These are phyloP conservation scores for Skeletonema marinoi DNA, from an alignment of 108 stramenopile genomes.

Conservation along the genomic window DNA sequence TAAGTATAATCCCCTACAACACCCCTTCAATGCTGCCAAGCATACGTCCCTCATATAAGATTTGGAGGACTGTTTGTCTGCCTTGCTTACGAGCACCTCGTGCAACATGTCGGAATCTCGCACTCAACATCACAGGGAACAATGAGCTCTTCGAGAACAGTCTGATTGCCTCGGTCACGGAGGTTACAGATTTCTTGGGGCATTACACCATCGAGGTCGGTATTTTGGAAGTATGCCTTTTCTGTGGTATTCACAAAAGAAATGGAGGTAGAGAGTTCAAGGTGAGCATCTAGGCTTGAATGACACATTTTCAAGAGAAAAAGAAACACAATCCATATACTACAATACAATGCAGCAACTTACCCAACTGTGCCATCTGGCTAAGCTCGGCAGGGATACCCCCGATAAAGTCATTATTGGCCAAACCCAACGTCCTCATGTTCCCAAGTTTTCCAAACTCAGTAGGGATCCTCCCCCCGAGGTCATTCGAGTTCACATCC, in stretches of 20 bases:
- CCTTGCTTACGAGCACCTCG: constrained; percentile 31
- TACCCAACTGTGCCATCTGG: constrained; percentile 29
- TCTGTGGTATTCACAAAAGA: constrained; percentile 6
- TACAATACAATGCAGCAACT: constrained; percentile 3
- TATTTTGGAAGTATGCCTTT: constrained; percentile 33
- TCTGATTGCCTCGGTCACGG: constrained; percentile 20
- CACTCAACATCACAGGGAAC: constrained; percentile 42
- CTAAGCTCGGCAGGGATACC: constrained; percentile 62
- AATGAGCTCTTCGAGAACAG: constrained; percentile 21
- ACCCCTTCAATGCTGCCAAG: too few relatives aligned
- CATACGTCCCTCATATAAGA: background rate
- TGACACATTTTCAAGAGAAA: background rate
- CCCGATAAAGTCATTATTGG: constrained; percentile 54
- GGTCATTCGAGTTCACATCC: constrained; percentile 51
- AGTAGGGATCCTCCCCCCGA: constrained; percentile 47
- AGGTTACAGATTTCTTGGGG: constrained; percentile 31
- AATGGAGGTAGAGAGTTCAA: background rate
- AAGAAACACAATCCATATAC: background rate
- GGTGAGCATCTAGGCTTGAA: background rate
- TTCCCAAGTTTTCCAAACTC: constrained; percentile 44
- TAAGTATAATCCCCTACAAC: too few relatives aligned
- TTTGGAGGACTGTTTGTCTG: background rate
- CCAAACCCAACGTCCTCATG: constrained; percentile 47
- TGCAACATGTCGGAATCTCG: constrained; percentile 25
- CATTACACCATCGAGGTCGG: constrained; percentile 33